These are phyloP conservation scores for Ziziphus jujuba DNA, from an alignment of 306 rosid genomes.

Conservation along the genomic window DNA sequence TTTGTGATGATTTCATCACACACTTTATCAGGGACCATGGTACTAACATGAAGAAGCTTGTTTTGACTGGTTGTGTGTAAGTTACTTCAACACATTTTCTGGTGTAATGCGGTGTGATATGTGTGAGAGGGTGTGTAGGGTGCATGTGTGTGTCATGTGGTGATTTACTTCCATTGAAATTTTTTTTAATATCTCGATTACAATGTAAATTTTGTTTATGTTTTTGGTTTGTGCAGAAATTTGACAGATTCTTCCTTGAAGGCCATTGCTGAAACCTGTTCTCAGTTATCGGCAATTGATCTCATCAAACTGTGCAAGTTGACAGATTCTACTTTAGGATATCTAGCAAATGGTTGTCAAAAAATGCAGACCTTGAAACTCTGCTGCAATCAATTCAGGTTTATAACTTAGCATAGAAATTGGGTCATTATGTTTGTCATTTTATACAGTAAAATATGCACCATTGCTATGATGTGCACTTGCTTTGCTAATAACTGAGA, in stretches of 20 bases:
- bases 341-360: constrained; percentile 65
- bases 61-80: constrained; percentile 70
- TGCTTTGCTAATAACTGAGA: constrained; percentile 6
- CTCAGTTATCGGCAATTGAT: constrained; percentile 53
- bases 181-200: constrained; percentile 5
- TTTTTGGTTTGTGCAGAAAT: constrained; percentile 52
- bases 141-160: constrained; percentile 1
- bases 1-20: constrained; percentile 52
- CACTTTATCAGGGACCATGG: constrained; percentile 45
- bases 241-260: constrained; percentile 68
- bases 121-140: background rate
- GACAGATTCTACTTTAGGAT: constrained; percentile 57
- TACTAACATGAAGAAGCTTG: constrained; percentile 70
- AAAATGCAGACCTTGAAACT: constrained; percentile 58
- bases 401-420: background rate
- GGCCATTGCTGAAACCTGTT: constrained; percentile 62
- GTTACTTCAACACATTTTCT: constrained; percentile 27
- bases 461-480: background rate
- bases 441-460: background rate
- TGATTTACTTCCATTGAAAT: constrained; percentile 5
- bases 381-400: constrained; percentile 73
- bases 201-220: constrained; percentile 19
- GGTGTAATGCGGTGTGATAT: background rate
- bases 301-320: constrained; percentile 52
- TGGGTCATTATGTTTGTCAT: background rate